Percentiles rank a stretch among this genome's conserved stretches.
These are phyloP conservation scores for Anisodus tanguticus DNA, from an alignment of 257 asterid species.

Conservation along the genomic window DNA sequence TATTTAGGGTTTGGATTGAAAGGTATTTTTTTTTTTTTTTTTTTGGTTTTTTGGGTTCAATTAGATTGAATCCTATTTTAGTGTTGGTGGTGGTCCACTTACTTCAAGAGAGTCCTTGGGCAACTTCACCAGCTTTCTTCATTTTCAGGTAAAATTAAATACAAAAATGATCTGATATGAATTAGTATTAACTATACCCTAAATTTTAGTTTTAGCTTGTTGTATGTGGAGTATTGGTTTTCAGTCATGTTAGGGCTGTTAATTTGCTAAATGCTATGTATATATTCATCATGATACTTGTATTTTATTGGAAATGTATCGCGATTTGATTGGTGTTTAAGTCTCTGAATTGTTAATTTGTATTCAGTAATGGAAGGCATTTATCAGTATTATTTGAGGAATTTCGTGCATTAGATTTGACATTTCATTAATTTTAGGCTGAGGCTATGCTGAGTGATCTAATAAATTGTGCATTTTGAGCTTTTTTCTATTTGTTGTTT, in stretches of 20 bases:
- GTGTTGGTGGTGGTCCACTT: constrained; percentile 20
- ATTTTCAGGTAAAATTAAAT: constrained; percentile 28
- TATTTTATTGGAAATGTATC: neutral
- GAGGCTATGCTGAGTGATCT: neutral
- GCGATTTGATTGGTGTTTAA: neutral
- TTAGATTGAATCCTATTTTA: constrained; percentile 17
- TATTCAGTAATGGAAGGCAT: no score
- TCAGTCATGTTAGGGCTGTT: neutral
- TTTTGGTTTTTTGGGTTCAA: neutral
- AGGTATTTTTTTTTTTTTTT: neutral
- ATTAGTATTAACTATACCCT: no score
- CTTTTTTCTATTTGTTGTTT: neutral
- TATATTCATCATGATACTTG: neutral
- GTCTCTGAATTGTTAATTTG: neutral
- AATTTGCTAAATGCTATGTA: neutral
- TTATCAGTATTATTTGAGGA: neutral
- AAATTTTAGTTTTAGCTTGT: neutral
- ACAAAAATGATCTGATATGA: neutral
- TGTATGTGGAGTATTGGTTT: neutral
- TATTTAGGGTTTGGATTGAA: constrained; percentile 24
- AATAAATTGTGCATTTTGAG: neutral
- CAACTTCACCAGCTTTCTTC: constrained; percentile 29
- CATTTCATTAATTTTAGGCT: neutral
- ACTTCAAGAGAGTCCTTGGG: constrained; percentile 18
- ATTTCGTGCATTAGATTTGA: neutral